These are phyloP conservation scores for Rhizophora mangle DNA, from an alignment of 345 rosid species.

Conservation along the genomic window DNA sequence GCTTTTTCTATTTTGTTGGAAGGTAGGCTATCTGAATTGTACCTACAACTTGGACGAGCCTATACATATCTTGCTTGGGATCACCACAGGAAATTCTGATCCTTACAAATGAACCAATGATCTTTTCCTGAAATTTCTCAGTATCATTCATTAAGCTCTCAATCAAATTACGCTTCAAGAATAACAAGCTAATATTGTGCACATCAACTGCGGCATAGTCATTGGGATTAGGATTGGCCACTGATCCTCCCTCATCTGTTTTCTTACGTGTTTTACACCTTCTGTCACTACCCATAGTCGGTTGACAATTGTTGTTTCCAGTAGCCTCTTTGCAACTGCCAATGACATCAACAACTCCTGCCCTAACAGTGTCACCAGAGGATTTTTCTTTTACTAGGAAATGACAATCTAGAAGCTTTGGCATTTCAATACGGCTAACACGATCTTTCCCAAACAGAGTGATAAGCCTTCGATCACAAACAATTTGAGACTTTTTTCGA, in stretches of 20 bases:
- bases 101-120: slow-evolving; percentile 85
- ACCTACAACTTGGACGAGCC: slow-evolving; percentile 94
- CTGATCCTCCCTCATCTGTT: slow-evolving; percentile 44
- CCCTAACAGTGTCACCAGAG: slow-evolving; percentile 23
- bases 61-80: slow-evolving; percentile 63
- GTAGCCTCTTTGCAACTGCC: slow-evolving; percentile 30
- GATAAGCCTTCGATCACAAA: slow-evolving; percentile 69
- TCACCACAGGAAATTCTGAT: slow-evolving; percentile 61
- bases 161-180: slow-evolving; percentile 60
- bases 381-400: slow-evolving; percentile 53
- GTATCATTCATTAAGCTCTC: slow-evolving; percentile 65
- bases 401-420: slow-evolving; percentile 78
- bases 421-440: slow-evolving; percentile 86
- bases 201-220: slow-evolving; percentile 83
- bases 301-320: slow-evolving; percentile 32
- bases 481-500: slow-evolving; percentile 51
- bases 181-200: slow-evolving; percentile 75
- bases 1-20: slow-evolving; percentile 10
- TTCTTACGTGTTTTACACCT: slow-evolving; percentile 50
- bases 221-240: slow-evolving; percentile 32
- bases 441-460: slow-evolving; percentile 64
- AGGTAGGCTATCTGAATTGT: slow-evolving; percentile 29
- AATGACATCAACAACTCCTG: slow-evolving; percentile 34
- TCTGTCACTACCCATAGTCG: slow-evolving; percentile 36
- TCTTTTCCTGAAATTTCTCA: slow-evolving; percentile 63